Base-by-base conservation (phyloP, 1,139 yeast genomes). In the Yamadazyma mexicana region DNA sequence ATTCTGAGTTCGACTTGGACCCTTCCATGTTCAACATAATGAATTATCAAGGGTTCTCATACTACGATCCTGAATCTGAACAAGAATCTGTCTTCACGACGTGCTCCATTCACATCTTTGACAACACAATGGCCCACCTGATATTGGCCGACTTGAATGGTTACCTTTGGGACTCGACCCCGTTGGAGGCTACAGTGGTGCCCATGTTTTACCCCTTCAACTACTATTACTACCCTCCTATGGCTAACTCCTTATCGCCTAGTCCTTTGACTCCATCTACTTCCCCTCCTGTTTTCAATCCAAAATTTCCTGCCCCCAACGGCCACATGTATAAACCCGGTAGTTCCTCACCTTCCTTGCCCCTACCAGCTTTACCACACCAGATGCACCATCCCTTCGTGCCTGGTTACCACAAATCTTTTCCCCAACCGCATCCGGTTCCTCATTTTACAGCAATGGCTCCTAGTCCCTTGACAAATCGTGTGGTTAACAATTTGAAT, bases 91-190 rank as follows among this genome's bases (percentile, higher is more conserved):
- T 31, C 11, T 18, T 28, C 23, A 26, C 33, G 10, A 31, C 35
- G 5, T 49, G 54, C 6, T 31, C 50, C 22, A 30, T 61, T 15
- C 56, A 55, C 42, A 38, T 50, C 6, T 37, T 38, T 12, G 50
- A 52, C 25, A 51, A 53, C 48, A 38, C 44, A 4, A 40, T 51
- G 11, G 47, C 51, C 33, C 27, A 29, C 17, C 43, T 39, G 17
- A 39, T 61, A 11, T 40, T 56, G 17, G 59, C 56, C 7, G 44
- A 39, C 2, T 46, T 63, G 34, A 52, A 62, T 42, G 68, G 67
- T 1, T 57, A 52, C 42, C 55, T 56, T 33, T 62, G 63, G 64
- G 33, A 38, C 5, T 51, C 47, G 5, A 48, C 46, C 28, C 46
- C 44, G 4, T 41, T 62, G 34, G 59, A 57, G 15, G 64, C 51